Percentiles rank a stretch among this genome's conserved stretches.
These are phyloP conservation scores for Dichomitus squalens DNA, from an alignment of 1,284 basidiomycete species.

Conservation along the genomic window DNA sequence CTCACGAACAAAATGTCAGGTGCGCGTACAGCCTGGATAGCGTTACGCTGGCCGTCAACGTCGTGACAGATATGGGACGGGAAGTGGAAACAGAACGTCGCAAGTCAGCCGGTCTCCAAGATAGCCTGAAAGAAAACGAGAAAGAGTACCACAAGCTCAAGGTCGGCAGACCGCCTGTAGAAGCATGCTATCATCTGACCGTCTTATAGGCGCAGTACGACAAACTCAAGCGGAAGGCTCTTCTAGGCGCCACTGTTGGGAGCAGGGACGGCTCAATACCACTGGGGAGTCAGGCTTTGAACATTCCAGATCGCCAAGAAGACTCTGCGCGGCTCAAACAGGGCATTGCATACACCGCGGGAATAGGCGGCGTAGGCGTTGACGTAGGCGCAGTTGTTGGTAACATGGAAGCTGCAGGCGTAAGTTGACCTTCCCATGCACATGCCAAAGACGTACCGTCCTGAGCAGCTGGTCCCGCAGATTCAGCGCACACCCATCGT, in stretches of 20 bases:
- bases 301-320: constrained; percentile 20
- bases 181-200: neutral
- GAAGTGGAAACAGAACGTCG: constrained; percentile 80
- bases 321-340: constrained; percentile 22
- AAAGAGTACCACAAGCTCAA: constrained; percentile 88
- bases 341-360: constrained; percentile 20
- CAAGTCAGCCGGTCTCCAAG: constrained; percentile 72
- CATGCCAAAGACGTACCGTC: neutral
- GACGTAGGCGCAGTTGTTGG: constrained; percentile 61
- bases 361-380: constrained; percentile 28
- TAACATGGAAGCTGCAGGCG: constrained; percentile 72
- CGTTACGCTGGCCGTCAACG: neutral
- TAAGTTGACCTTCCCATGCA: constrained; percentile 32
- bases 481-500: constrained; percentile 74
- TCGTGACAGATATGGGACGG: constrained; percentile 61
- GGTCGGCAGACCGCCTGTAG: constrained; percentile 37
- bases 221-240: constrained; percentile 76
- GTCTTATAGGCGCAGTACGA: constrained; percentile 60
- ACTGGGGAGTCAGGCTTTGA: constrained; percentile 13
- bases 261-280: constrained; percentile 22
- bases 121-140: constrained; percentile 72
- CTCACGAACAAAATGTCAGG: constrained; percentile 67
- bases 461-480: constrained; percentile 36
- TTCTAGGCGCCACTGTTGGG: constrained; percentile 46
- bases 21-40: constrained; percentile 29